A percentile compares a stretch with the other conserved stretches of the same genome.
Conservation (phyloP, 2,329 filamentous ascomycete species). For the Cercospora sp. region DNA sequence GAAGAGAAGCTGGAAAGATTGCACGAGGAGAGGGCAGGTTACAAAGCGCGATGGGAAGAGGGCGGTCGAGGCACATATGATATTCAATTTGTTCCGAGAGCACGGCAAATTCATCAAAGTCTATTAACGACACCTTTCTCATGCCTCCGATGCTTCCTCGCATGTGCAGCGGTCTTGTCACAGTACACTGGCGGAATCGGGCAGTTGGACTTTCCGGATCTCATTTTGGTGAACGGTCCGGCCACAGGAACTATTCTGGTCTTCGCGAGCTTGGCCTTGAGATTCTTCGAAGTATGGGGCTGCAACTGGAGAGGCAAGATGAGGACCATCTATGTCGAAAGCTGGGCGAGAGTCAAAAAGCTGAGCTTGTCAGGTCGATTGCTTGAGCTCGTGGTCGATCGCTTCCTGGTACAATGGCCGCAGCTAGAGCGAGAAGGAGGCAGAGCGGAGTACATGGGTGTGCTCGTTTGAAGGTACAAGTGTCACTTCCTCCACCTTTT, state of each 20-base stretch:
- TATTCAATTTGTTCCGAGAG: conserved; percentile 70
- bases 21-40: conserved; percentile 19
- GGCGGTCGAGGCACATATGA: conserved; percentile 54
- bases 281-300: conserved; percentile 51
- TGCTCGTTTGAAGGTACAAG: conserved; percentile 37
- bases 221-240: conserved; percentile 85
- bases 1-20: conserved; percentile 47
- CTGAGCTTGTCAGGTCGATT: conserved; percentile 84
- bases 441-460: conserved; percentile 47
- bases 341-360: conserved; percentile 80
- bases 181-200: conserved; percentile 14
- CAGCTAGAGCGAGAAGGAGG: conserved; percentile 53
- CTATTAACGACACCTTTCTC: conserved; percentile 72
- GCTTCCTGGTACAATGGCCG: conserved; percentile 81
- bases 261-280: conserved; percentile 57
- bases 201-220: conserved; percentile 60
- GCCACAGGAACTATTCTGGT: conserved; percentile 81
- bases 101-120: conserved; percentile 78
- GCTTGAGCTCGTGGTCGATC: conserved; percentile 69
- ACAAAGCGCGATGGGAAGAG: conserved; percentile 17
- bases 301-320: conserved; percentile 55
- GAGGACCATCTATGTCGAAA: conserved; percentile 83
- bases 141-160: conserved; percentile 64
- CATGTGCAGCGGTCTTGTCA: conserved; percentile 60
- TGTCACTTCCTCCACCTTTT: not conserved